A percentile compares a stretch with the other conserved stretches of the same genome.
These are phyloP conservation scores for Beauveria scarabaeidicola DNA, from an alignment of 2,329 filamentous ascomycete genomes.

Conservation along the genomic window DNA sequence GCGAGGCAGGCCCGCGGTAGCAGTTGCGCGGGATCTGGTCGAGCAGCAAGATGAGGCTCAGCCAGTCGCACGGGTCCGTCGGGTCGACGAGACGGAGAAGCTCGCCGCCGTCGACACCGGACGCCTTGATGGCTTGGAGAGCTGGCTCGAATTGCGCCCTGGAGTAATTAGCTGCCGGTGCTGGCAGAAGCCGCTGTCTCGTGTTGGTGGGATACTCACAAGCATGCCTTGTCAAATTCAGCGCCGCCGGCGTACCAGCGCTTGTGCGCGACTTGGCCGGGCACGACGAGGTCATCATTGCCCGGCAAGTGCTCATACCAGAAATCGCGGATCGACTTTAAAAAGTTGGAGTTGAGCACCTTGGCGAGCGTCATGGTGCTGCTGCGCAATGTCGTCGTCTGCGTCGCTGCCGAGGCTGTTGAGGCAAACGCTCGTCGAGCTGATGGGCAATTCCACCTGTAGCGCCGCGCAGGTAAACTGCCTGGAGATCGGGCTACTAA, in stretches of 20 bases:
- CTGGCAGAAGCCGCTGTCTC: too few species aligned
- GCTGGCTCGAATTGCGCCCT: slow-evolving; percentile 25
- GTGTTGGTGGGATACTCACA: slow-evolving; percentile 18
- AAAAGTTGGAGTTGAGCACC: slow-evolving; percentile 21
- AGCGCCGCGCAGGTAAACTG: not conserved
- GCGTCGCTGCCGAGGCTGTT: not conserved
- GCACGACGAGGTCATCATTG: slow-evolving; percentile 21
- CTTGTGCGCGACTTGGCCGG: slow-evolving; percentile 18
- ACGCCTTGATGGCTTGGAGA: slow-evolving; percentile 24
- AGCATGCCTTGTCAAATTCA: slow-evolving; percentile 27
- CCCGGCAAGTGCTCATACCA: slow-evolving; percentile 29
- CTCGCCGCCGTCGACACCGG: slow-evolving; percentile 19
- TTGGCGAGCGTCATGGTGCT: slow-evolving; percentile 2
- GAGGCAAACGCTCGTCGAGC: not conserved
- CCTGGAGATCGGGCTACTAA: not conserved
- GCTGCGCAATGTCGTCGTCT: not conserved
- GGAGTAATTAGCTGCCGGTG: not conserved
- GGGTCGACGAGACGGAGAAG: slow-evolving; percentile 22
- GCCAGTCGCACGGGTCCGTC: slow-evolving; percentile 25
- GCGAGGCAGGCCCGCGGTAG: slow-evolving; percentile 40
- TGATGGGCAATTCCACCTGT: not conserved
- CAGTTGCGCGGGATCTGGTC: slow-evolving; percentile 57
- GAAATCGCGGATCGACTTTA: slow-evolving; percentile 25
- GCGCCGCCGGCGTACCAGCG: slow-evolving; percentile 28
- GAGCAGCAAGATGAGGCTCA: slow-evolving; percentile 48